These are phyloP conservation scores for Globisporangium abappressorium DNA, from an alignment of 352 stramenopile genomes.

Conservation along the genomic window DNA sequence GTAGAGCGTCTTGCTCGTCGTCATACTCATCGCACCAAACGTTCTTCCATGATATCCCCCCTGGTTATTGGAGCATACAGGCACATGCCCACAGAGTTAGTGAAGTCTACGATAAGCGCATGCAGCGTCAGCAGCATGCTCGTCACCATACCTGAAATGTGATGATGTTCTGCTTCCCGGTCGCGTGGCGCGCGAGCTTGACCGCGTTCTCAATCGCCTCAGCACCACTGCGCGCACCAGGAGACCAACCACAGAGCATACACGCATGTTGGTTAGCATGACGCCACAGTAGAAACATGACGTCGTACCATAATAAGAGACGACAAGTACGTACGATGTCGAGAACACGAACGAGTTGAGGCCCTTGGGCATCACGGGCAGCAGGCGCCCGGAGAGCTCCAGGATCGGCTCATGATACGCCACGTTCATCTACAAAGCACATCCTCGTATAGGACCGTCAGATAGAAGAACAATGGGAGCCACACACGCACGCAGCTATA, in stretches of 20 bases:
- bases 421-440: slow-evolving; percentile 81
- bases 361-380: slow-evolving; percentile 65
- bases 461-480: too few species aligned
- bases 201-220: slow-evolving; percentile 92
- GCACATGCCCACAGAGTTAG: neutral
- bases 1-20: slow-evolving; percentile 89
- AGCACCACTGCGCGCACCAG: slow-evolving; percentile 52
- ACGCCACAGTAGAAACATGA: neutral
- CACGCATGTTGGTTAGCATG: neutral
- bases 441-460: too few species aligned
- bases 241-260: neutral
- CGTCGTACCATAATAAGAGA: neutral
- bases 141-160: slow-evolving; percentile 61
- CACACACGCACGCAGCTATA: too few species aligned
- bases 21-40: slow-evolving; percentile 90
- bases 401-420: slow-evolving; percentile 92
- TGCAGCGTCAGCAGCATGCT: neutral
- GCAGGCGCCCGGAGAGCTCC: slow-evolving; percentile 79
- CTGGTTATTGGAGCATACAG: slow-evolving; percentile 1
- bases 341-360: slow-evolving; percentile 90
- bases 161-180: slow-evolving; percentile 88
- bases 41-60: slow-evolving; percentile 92
- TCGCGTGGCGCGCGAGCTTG: slow-evolving; percentile 90
- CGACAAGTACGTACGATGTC: slow-evolving; percentile 36
- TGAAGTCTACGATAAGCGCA: neutral